Evolutionary conservation across 257 asterid species (phyloP), one percentile per base, ranked within the genome.

Genomic region (Coffea canephora): DNA sequence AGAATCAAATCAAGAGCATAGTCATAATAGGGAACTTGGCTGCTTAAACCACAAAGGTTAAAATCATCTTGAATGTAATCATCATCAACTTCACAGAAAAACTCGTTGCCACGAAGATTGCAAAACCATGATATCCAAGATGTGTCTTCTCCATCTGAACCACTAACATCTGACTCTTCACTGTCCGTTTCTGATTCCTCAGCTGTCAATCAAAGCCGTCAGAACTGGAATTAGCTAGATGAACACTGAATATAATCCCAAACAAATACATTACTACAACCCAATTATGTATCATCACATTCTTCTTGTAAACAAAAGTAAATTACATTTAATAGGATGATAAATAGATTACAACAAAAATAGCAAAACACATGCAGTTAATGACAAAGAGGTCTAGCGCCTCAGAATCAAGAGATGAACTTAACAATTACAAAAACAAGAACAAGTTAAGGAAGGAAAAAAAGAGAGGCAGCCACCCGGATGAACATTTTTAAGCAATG

Each of bases 41-140:
- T 75, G 84, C 91, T 86, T 81, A 89, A 79, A 59, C 93, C 91
- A 6, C 93, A 89, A 21, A 89, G 88, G 78, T 89, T 87, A 74
- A 89, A 89, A 78, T 87, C 91, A 81, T 89, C 92, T 84, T 89
- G 92, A 79, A 89, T 87, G 81, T 89, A 89, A 59, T 89, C 92
- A 74, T 89, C 92, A 41, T 89, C 92, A 81, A 87, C 86, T 78
- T 89, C 92, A 72, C 90, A 89, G 85, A 85, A 89, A 74, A 87
- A 87, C 80, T 89, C 92, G 81, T 89, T 89, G 18, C 93, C 89
- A 31, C 93, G 90, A 50, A 89, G 85, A 75, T 83, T 85, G 86
- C 93, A 88, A 71, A 87, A 89, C 91, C 93, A 88, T 61, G 90
- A 80, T 57, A 89, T 88, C 93, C 91, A 89, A 82, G 88, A 89